Evolutionary conservation across 2,329 filamentous ascomycete species (phyloP), one percentile per base, ranked within the genome.

Genomic region (Waltergamsia citrina): DNA sequence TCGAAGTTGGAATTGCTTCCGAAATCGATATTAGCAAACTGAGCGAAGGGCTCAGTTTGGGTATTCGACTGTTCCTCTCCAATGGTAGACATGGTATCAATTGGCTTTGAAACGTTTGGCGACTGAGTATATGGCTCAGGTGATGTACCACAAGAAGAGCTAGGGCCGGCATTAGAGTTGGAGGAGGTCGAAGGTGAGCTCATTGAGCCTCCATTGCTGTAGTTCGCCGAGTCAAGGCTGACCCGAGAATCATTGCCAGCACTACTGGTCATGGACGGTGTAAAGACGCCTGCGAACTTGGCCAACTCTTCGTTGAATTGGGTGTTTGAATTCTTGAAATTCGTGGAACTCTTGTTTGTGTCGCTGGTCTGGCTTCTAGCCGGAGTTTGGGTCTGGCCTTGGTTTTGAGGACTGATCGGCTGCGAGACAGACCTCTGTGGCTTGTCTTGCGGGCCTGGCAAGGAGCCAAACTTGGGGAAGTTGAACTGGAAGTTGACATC

Each of bases 401-500:
- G 44, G 27, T 45, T 44, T 32, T 47, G 44, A 11, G 56, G 53
- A 40, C 54, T 57, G 10, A 51, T 46, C 7, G 54, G 48, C 20
- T 51, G 53, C n/a, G 56, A 53, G 11, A 43, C 34, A 5, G 46
- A 44, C 29, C 44, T 43, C 29, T 50, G 42, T 6, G 35, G 40
- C 37, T 51, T 52, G 38, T 41, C 50, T 33, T 43, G 39, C 7
- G 67, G 62, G 5, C 71, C 67, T 0, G 73, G 71, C 18, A 93
- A 70, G 38, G 78, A 72, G 30, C 92, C 92, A 49, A 98, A 96
- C 52, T 84, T 88, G 43, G 92, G 90, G 43, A 96, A 96, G 45
- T 96, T 90, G 47, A 98, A 96, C 45, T 90, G 81, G 52, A 96
- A 96, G 53, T 82, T 87, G 53, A 83, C 81, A 41, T 83, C 81